A percentile compares a stretch with the other conserved stretches of the same genome.
Evolutionary conservation across 768 basidiomycete species (phyloP).

Genomic region (Gloeophyllum trabeum): DNA sequence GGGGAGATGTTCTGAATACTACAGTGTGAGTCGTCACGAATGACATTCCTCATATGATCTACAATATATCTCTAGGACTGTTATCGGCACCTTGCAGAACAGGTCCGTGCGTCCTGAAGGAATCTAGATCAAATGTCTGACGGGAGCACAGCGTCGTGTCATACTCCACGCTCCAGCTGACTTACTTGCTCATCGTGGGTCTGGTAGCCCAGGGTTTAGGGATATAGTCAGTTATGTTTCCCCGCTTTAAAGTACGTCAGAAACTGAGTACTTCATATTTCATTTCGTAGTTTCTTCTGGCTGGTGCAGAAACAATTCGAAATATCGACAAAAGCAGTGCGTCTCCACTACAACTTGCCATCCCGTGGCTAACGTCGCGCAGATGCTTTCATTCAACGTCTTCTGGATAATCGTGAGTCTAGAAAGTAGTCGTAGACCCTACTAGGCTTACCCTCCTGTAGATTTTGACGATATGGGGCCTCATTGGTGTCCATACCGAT

Average conservation of each 20-base stretch:
- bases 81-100: slow-evolving; percentile 62
- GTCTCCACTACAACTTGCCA: slow-evolving; percentile 5
- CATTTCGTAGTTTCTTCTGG: slow-evolving; percentile 52
- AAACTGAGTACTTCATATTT: background rate
- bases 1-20: slow-evolving; percentile 70
- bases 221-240: slow-evolving; percentile 50
- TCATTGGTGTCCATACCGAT: slow-evolving; percentile 64
- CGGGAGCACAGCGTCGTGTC: slow-evolving; percentile 39
- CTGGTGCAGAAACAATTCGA: slow-evolving; percentile 52
- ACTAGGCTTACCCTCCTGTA: slow-evolving; percentile 10
- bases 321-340: slow-evolving; percentile 52
- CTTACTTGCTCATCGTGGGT: slow-evolving; percentile 54
- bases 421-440: background rate
- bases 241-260: background rate
- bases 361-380: background rate
- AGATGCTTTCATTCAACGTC: slow-evolving; percentile 67
- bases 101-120: slow-evolving; percentile 28
- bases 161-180: slow-evolving; percentile 65
- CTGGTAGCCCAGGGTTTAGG: slow-evolving; percentile 54
- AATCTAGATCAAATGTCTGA: background rate
- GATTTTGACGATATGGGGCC: slow-evolving; percentile 64
- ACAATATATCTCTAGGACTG: slow-evolving; percentile 46
- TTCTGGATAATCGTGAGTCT: slow-evolving; percentile 54
- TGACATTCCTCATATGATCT: slow-evolving; percentile 1
- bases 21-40: slow-evolving; percentile 38